phyloP scores from a whole-genome alignment of 768 basidiomycete species.

The Rhizopogon roseolus region DNA sequence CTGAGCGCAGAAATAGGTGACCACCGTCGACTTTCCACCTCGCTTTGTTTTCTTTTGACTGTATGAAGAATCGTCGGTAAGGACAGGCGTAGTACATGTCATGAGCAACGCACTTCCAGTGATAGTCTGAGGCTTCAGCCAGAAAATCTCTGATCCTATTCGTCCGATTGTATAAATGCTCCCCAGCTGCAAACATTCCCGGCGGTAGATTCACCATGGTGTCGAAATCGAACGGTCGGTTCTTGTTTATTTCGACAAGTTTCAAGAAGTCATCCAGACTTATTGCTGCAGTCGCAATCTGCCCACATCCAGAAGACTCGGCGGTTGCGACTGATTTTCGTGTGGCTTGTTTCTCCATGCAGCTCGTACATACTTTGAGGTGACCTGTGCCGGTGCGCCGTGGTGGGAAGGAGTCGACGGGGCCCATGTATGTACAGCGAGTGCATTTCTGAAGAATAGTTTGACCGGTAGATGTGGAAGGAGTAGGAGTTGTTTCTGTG shows the following conservation, averaged over 20 bases:
- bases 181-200: conserved; percentile 26
- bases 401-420: conserved; percentile 21
- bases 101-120: conserved; percentile 26
- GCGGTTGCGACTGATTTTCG: conserved; percentile 26
- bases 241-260: conserved; percentile 28
- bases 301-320: conserved; percentile 24
- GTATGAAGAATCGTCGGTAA: not conserved
- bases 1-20: conserved; percentile 30
- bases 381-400: conserved; percentile 26
- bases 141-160: conserved; percentile 30
- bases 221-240: conserved; percentile 27
- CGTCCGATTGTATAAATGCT: conserved; percentile 30
- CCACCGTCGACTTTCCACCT: conserved; percentile 29
- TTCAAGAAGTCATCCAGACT: conserved; percentile 28
- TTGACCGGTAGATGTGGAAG: conserved; percentile 1
- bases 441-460: conserved; percentile 24
- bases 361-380: conserved; percentile 27
- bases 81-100: not conserved
- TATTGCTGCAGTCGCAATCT: conserved; percentile 32
- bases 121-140: conserved; percentile 30
- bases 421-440: conserved; percentile 26
- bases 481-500: conserved; percentile 6
- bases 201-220: conserved; percentile 29
- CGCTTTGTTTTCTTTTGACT: conserved; percentile 32
- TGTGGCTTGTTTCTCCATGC: conserved; percentile 30